Percentiles rank a stretch among this genome's conserved stretches.
Conservation (phyloP, 2,329 filamentous ascomycete genomes). For the Colletotrichum sp. region DNA sequence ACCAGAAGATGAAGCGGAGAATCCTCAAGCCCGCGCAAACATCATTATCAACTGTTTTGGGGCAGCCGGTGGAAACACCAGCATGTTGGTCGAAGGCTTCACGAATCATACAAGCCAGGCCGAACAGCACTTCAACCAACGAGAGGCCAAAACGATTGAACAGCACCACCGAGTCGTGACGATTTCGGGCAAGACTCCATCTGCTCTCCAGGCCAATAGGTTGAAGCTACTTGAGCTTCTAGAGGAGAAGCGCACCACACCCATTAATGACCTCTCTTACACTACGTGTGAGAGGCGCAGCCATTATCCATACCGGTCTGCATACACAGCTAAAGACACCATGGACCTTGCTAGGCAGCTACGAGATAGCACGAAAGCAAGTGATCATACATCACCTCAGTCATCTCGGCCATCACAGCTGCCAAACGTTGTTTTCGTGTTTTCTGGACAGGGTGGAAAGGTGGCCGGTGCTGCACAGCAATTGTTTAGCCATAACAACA, state of each 20-base stretch:
- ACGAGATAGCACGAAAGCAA: not conserved
- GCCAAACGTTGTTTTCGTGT: not conserved
- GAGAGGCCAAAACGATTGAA: not conserved
- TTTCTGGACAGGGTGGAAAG: not conserved
- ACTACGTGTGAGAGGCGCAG: not conserved
- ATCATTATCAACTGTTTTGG: slow-evolving; percentile 57
- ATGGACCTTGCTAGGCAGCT: not conserved
- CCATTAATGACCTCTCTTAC: not conserved
- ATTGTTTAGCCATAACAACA: not conserved
- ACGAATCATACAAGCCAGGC: slow-evolving; percentile 37
- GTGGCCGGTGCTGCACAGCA: not conserved
- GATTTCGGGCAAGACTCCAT: not conserved
- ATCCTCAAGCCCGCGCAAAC: not conserved
- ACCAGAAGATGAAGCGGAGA: not conserved
- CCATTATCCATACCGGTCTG: not conserved
- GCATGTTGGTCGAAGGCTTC: slow-evolving; percentile 49
- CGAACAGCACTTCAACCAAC: not conserved
- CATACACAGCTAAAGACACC: not conserved
- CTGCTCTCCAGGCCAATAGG: not conserved
- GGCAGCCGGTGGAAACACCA: slow-evolving; percentile 64
- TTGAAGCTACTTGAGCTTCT: not conserved
- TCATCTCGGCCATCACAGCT: not conserved
- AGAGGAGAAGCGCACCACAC: not conserved
- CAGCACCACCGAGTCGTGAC: not conserved
- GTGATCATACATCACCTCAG: not conserved